Evolutionary conservation across 345 rosid species (phyloP).

Genomic region (Pugionium dolabratum): DNA sequence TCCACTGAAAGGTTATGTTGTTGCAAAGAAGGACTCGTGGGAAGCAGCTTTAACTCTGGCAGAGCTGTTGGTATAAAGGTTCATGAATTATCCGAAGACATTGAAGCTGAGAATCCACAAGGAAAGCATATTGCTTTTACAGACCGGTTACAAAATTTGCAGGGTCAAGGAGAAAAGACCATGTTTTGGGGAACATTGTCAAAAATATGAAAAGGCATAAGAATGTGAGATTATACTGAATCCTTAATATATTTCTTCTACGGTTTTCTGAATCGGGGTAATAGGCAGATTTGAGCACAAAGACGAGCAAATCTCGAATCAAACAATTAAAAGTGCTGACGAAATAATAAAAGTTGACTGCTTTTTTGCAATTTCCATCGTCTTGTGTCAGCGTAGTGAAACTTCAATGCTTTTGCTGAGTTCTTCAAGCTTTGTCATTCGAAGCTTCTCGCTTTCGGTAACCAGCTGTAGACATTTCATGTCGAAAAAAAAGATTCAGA

Average conservation of each 20-base stretch:
- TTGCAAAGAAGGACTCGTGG: constrained; percentile 57
- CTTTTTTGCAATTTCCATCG: neutral
- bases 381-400: constrained; percentile 30
- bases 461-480: constrained; percentile 55
- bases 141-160: neutral
- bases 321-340: constrained; percentile 36
- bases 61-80: constrained; percentile 71
- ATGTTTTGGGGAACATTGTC: constrained; percentile 14
- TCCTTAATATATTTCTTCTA: constrained; percentile 19
- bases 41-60: constrained; percentile 46
- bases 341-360: constrained; percentile 25
- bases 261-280: constrained; percentile 14
- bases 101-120: constrained; percentile 64
- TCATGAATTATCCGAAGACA: constrained; percentile 62
- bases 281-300: constrained; percentile 23
- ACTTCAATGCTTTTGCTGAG: constrained; percentile 68
- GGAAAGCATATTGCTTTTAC: constrained; percentile 33
- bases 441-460: constrained; percentile 71
- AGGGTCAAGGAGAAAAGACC: constrained; percentile 9
- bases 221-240: constrained; percentile 5
- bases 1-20: constrained; percentile 53
- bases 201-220: constrained; percentile 6
- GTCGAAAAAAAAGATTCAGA: neutral
- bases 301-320: constrained; percentile 12
- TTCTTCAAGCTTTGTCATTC: constrained; percentile 91